A percentile compares a stretch with the other conserved stretches of the same genome.
Conservation (phyloP, 192 early-diverging fungal genomes). For the Entomortierella beljakovae region DNA sequence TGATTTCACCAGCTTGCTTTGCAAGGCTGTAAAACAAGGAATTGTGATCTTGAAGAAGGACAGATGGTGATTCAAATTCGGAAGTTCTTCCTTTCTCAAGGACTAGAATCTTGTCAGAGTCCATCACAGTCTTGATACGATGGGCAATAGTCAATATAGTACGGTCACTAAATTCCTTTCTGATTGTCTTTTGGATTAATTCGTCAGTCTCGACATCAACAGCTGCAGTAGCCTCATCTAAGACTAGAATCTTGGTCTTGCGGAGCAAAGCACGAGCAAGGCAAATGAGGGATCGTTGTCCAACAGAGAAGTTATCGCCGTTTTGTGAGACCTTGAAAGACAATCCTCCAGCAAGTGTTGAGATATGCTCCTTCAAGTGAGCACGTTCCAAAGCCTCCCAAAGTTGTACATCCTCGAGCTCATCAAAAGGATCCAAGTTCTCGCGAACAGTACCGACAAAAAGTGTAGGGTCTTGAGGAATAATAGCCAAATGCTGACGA, state of each 20-base stretch:
- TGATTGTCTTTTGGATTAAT: too few relatives aligned
- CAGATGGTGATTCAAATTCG: conserved; percentile 65
- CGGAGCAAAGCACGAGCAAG: too few relatives aligned
- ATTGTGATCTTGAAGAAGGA: conserved; percentile 23
- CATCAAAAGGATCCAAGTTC: too few relatives aligned
- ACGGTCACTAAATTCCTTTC: conserved; percentile 75
- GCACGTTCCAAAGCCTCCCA: too few relatives aligned
- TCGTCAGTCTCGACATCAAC: conserved; percentile 91
- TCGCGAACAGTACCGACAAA: too few relatives aligned
- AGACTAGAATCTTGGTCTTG: too few relatives aligned
- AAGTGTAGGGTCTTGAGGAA: too few relatives aligned
- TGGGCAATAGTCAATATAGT: conserved; percentile 95
- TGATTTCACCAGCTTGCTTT: conserved; percentile 39
- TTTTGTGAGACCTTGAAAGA: too few relatives aligned
- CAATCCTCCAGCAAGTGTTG: conserved; percentile 68
- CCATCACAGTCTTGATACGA: too few relatives aligned
- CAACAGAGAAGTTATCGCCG: too few relatives aligned
- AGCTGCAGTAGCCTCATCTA: conserved; percentile 66
- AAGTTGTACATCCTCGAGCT: conserved; percentile 63
- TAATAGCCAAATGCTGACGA: conserved; percentile 75
- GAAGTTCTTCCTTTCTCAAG: conserved; percentile 57
- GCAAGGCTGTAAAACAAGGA: conserved; percentile 48
- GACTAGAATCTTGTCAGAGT: conserved; percentile 86
- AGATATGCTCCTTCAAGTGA: conserved; percentile 74
- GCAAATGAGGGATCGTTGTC: too few relatives aligned